Conservation (phyloP, 768 basidiomycete genomes). For the Xerocomus spinulosus region DNA sequence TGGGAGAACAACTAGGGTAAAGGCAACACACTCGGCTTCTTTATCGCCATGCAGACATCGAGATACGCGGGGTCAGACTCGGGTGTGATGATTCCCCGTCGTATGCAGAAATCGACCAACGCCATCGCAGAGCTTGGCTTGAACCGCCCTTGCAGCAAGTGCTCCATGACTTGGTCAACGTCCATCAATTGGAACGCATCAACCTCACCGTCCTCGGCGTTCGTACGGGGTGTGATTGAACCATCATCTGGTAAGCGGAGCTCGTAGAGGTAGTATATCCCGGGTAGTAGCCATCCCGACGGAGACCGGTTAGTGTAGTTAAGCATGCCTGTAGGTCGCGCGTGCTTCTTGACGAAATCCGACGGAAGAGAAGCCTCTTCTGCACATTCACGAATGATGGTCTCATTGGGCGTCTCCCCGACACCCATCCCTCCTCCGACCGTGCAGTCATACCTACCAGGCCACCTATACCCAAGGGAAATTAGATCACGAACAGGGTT, state of each 20-base stretch:
- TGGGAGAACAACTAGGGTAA: no score
- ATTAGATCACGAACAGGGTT: not conserved
- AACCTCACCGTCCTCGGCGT: conserved; percentile 39
- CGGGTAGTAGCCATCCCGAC: conserved; percentile 41
- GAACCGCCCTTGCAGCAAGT: conserved; percentile 34
- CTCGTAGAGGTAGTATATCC: conserved; percentile 43
- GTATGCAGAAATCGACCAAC: conserved; percentile 39
- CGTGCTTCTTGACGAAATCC: conserved; percentile 31
- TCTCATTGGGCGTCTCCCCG: conserved; percentile 34
- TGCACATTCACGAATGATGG: conserved; percentile 39
- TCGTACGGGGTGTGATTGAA: conserved; percentile 32
- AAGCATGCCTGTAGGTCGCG: conserved; percentile 35
- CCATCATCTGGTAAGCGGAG: conserved; percentile 37
- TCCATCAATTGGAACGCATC: conserved; percentile 39
- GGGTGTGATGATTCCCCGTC: conserved; percentile 30
- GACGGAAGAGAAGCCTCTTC: conserved; percentile 42
- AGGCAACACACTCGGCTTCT: conserved; percentile 15
- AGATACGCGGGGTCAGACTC: conserved; percentile 22
- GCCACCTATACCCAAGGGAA: conserved; percentile 13
- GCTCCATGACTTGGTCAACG: conserved; percentile 29
- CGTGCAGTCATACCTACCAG: conserved; percentile 40
- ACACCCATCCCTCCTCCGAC: conserved; percentile 42
- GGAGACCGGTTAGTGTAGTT: conserved; percentile 42
- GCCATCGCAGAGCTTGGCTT: conserved; percentile 43
- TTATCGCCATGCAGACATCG: conserved; percentile 24